Evolutionary conservation across 768 basidiomycete species (phyloP).

Genomic region (Lactarius deliciosus): DNA sequence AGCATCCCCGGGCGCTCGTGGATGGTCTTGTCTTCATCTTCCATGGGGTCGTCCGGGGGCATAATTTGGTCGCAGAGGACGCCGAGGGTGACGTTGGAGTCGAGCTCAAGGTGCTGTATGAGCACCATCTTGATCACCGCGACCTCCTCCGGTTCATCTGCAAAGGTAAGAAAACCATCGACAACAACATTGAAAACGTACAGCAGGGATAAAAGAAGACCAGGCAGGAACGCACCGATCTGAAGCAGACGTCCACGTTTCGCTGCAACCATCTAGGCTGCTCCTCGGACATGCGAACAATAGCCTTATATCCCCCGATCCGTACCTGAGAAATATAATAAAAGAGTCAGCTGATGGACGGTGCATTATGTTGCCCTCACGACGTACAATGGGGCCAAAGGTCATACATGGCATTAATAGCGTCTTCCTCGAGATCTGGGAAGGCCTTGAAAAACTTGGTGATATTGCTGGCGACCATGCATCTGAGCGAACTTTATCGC

Average conservation of each 20-base stretch:
- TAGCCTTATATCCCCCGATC: slow-evolving; percentile 62
- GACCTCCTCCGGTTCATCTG: slow-evolving; percentile 66
- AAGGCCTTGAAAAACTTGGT: slow-evolving; percentile 62
- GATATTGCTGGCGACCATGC: slow-evolving; percentile 57
- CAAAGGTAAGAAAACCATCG: too few species aligned
- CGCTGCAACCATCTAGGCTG: slow-evolving; percentile 62
- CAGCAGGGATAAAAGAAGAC: too few species aligned
- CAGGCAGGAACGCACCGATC: slow-evolving; percentile 51
- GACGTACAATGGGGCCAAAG: slow-evolving; percentile 57
- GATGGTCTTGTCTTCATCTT: slow-evolving; percentile 57
- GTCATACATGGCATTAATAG: slow-evolving; percentile 44
- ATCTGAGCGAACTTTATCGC: slow-evolving; percentile 60
- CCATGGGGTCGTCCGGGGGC: slow-evolving; percentile 48
- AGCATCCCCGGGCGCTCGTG: slow-evolving; percentile 56
- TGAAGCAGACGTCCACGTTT: slow-evolving; percentile 75
- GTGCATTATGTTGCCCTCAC: background rate
- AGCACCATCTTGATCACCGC: slow-evolving; percentile 58
- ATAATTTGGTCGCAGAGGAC: slow-evolving; percentile 69
- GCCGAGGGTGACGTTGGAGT: slow-evolving; percentile 57
- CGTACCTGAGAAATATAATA: slow-evolving; percentile 48
- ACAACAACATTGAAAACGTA: background rate
- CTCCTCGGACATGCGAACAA: slow-evolving; percentile 49
- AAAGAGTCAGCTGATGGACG: background rate
- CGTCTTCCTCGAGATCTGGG: slow-evolving; percentile 68
- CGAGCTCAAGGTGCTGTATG: slow-evolving; percentile 61